Conservation (phyloP, 495 filamentous ascomycete genomes). For the Podospora didyma region DNA sequence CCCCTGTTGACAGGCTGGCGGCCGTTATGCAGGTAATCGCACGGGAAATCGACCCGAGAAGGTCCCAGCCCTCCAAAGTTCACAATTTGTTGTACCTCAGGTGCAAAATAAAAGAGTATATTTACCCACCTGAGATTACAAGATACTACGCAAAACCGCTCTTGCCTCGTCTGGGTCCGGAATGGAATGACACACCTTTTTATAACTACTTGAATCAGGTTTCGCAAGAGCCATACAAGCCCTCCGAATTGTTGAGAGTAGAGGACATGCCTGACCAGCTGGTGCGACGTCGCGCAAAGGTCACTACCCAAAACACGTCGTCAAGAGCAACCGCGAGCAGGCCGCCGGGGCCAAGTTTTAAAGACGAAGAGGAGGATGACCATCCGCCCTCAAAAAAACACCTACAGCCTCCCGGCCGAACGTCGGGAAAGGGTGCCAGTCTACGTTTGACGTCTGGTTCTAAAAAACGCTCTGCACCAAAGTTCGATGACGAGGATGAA, state of each 20-base stretch:
- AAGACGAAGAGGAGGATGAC: conserved; percentile 12
- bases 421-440: conserved; percentile 29
- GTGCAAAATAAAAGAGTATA: conserved; percentile 29
- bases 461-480: conserved; percentile 35
- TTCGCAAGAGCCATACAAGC: conserved; percentile 13
- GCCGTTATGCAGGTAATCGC: conserved; percentile 14
- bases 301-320: neutral
- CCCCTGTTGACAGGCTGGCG: conserved; percentile 12
- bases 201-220: conserved; percentile 24
- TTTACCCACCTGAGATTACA: conserved; percentile 18
- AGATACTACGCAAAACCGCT: conserved; percentile 33
- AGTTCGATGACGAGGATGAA: conserved; percentile 29
- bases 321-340: neutral
- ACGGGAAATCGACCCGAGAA: conserved; percentile 8
- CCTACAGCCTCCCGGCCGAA: conserved; percentile 17
- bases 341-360: conserved; percentile 1
- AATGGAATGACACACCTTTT: conserved; percentile 26
- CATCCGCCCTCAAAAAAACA: conserved; percentile 1
- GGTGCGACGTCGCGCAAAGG: conserved; percentile 24
- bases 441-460: conserved; percentile 24
- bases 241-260: conserved; percentile 14
- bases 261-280: conserved; percentile 25
- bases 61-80: conserved; percentile 6
- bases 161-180: conserved; percentile 21
- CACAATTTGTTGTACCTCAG: conserved; percentile 25